Percentiles rank a stretch among this genome's conserved stretches.
phyloP scores from a whole-genome alignment of 805 yeast species.

The Cyberlindnera mycetangii region DNA sequence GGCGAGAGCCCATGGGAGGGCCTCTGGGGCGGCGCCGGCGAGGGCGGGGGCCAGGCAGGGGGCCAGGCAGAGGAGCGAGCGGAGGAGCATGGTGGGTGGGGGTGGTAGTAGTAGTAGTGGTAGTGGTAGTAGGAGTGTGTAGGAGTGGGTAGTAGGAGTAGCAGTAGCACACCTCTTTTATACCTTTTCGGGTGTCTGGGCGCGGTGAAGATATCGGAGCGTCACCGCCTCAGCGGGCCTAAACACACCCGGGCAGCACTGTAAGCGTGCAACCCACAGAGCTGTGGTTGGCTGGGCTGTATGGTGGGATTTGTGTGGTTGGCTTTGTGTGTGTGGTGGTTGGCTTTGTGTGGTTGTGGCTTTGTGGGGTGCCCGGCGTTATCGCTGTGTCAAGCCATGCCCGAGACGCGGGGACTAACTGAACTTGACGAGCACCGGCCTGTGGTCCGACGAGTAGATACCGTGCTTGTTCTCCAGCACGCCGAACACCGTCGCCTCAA shows the following conservation, averaged over 20 bases:
- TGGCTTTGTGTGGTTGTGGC: not conserved
- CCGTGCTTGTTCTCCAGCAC: constrained; percentile 30
- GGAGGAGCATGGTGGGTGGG: constrained; percentile 10
- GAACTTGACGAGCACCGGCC: constrained; percentile 40
- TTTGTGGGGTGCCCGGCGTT: not conserved
- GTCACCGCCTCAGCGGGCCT: too few species aligned
- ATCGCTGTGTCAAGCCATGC: not conserved
- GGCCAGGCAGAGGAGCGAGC: constrained; percentile 7
- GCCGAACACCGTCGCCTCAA: constrained; percentile 30
- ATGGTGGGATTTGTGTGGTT: too few species aligned
- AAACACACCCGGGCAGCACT: too few species aligned
- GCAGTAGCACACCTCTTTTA: not conserved
- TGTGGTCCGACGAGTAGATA: constrained; percentile 39
- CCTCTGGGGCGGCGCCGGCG: constrained; percentile 12
- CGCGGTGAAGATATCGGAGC: constrained; percentile 5
- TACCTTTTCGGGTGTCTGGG: constrained; percentile 2
- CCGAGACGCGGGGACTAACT: too few species aligned
- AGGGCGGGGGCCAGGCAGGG: constrained; percentile 8
- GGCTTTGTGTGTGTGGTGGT: too few species aligned
- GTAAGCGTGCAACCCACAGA: too few species aligned
- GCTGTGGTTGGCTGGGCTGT: too few species aligned
- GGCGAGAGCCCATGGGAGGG: constrained; percentile 25
- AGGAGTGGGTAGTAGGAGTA: too few species aligned
- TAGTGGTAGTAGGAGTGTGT: too few species aligned
- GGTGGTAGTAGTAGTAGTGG: too few species aligned